Evolutionary conservation across 805 yeast species (phyloP), one percentile per base, ranked within the genome.

Genomic region (Maudiozyma turicensis): DNA sequence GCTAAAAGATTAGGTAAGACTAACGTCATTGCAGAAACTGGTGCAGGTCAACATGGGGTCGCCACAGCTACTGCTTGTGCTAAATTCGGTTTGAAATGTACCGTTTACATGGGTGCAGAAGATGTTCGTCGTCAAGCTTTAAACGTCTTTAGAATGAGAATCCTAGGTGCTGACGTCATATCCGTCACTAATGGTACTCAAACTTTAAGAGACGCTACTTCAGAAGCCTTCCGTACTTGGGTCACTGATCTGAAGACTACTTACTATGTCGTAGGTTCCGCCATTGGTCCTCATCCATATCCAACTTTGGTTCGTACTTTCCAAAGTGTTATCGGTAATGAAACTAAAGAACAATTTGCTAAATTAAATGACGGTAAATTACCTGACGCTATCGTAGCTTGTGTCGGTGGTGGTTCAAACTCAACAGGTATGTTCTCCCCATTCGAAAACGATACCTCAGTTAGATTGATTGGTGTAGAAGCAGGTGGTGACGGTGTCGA

Each of bases 351-450:
- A 67, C 96, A 93, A 71, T 90, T 90, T 72, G 80, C 78, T 56
- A 80, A 77, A 56, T 71, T 84, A 58, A 88, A 86, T 67, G 72
- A 79, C 52, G 95, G 95, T 40, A 82, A 80, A 60, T 75, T 93
- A 55, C 99, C 99, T 44, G 86, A 93, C 61, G 88, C 90, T 15
- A 81, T 93, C 40, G 96, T 93, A 53, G 99, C 99, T 1, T 93
- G 99, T 76, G 99, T 93, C 46, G 99, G 99, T 61, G 99, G 99
- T 63, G 99, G 99, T 49, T 88, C 96, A 15, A 93, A 93, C 76
- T 84, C 96, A 46, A 81, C 95, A 33, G 99, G 99, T 67, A 81
- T 91, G 78, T 93, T 93, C 69, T 82, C 88, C 26, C 97, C 98
- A 48, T 93, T 93, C 64, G 95, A 88, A 65, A 73, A 86, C 14